phyloP scores from a whole-genome alignment of 805 yeast genomes.

The Schizosaccharomyces lindneri region DNA sequence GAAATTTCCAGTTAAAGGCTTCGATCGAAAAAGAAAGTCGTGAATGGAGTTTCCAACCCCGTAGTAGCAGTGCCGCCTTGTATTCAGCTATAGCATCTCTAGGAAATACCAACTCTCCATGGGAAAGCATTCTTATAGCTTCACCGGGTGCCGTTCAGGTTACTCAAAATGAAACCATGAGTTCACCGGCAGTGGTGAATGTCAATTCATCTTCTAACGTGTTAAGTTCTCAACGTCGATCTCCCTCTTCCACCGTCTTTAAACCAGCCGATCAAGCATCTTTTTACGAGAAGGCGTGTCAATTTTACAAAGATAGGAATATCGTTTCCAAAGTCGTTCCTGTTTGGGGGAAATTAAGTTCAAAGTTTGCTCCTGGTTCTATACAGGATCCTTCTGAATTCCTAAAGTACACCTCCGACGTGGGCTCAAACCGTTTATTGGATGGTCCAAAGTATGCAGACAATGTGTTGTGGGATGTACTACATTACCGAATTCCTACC shows the following conservation, averaged over 20 bases:
- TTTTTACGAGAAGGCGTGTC: neutral
- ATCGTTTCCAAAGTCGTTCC: neutral
- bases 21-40: neutral
- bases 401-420: too few relatives aligned
- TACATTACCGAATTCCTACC: constrained; percentile 72
- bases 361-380: neutral
- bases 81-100: neutral
- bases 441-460: constrained; percentile 36
- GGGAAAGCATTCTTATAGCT: neutral
- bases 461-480: constrained; percentile 74
- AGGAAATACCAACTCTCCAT: neutral
- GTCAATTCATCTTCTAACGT: too few relatives aligned
- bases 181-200: too few relatives aligned
- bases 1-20: neutral
- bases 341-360: neutral
- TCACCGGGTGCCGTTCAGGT: neutral
- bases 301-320: neutral
- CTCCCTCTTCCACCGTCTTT: neutral
- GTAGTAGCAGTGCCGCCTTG: neutral
- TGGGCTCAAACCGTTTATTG: neutral
- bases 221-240: neutral
- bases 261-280: neutral
- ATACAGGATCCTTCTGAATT: too few relatives aligned
- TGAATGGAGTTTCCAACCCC: neutral
- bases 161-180: neutral